Conservation (phyloP, 2,329 filamentous ascomycete species). For the Epichloe aotearoae region DNA sequence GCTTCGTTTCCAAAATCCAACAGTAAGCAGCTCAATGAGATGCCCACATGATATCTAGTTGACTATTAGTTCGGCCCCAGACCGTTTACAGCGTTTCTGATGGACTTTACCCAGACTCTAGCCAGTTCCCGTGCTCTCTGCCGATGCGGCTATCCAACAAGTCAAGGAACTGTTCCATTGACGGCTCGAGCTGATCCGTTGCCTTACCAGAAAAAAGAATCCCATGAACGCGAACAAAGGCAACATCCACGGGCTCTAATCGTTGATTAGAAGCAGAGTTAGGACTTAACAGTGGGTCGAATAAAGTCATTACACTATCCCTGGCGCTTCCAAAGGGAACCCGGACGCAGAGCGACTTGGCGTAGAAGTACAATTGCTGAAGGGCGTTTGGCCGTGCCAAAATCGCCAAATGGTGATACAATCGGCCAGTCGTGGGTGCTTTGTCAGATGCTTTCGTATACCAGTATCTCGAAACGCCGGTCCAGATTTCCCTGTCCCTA, state of each 20-base stretch:
- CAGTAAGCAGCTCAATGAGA: slow-evolving; percentile 18
- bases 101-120: slow-evolving; percentile 28
- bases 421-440: slow-evolving; percentile 57
- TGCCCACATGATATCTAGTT: slow-evolving; percentile 20
- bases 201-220: slow-evolving; percentile 45
- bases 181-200: slow-evolving; percentile 30
- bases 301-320: slow-evolving; percentile 57
- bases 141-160: slow-evolving; percentile 45
- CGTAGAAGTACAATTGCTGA: slow-evolving; percentile 60
- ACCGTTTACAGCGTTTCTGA: not conserved
- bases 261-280: slow-evolving; percentile 18
- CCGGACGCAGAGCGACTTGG: slow-evolving; percentile 55
- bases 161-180: slow-evolving; percentile 35
- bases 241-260: slow-evolving; percentile 34
- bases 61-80: not conserved
- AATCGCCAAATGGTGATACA: slow-evolving; percentile 84
- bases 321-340: slow-evolving; percentile 54
- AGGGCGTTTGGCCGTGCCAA: slow-evolving; percentile 55
- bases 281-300: slow-evolving; percentile 41
- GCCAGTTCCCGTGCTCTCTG: slow-evolving; percentile 34
- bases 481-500: slow-evolving; percentile 68
- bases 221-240: slow-evolving; percentile 51
- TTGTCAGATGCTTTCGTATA: slow-evolving; percentile 72
- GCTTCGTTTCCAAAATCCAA: slow-evolving; percentile 24
- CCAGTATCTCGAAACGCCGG: slow-evolving; percentile 67